These are phyloP conservation scores for Beauveria pseudobassiana DNA, from an alignment of 2,329 filamentous ascomycete genomes.

Conservation along the genomic window DNA sequence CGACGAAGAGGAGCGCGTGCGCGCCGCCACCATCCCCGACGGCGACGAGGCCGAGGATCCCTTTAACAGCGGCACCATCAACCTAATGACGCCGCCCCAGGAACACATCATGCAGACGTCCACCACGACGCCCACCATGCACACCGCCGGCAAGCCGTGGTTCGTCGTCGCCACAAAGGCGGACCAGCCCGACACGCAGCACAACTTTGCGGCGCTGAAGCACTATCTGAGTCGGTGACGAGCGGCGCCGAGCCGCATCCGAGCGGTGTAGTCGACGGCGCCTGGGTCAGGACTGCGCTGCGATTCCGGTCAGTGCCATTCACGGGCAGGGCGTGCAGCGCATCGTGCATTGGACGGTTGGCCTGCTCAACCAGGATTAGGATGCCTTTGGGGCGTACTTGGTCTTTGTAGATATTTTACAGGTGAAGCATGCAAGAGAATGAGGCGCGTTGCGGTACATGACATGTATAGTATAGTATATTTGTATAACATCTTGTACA, in stretches of 20 bases:
- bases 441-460: no score
- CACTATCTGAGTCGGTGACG: slow-evolving; percentile 62
- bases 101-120: slow-evolving; percentile 13
- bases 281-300: slow-evolving; percentile 56
- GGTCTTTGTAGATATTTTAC: no score
- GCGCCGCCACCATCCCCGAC: slow-evolving; percentile 50
- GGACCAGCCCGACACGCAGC: slow-evolving; percentile 69
- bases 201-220: slow-evolving; percentile 65
- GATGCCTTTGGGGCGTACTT: not conserved
- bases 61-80: not conserved
- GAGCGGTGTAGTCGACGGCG: slow-evolving; percentile 47
- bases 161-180: slow-evolving; percentile 93
- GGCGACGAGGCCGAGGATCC: slow-evolving; percentile 31
- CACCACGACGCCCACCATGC: slow-evolving; percentile 46
- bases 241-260: slow-evolving; percentile 62
- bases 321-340: slow-evolving; percentile 73
- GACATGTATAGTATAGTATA: no score
- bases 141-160: slow-evolving; percentile 92
- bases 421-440: no score
- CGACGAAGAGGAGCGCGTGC: slow-evolving; percentile 62
- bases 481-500: no score
- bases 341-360: slow-evolving; percentile 65
- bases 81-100: not conserved
- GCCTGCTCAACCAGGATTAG: slow-evolving; percentile 43
- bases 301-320: slow-evolving; percentile 85